Percentiles rank a stretch among this genome's conserved stretches.
Conservation (phyloP, 2,329 filamentous ascomycete species). For the Ceratocystis huliohia region DNA sequence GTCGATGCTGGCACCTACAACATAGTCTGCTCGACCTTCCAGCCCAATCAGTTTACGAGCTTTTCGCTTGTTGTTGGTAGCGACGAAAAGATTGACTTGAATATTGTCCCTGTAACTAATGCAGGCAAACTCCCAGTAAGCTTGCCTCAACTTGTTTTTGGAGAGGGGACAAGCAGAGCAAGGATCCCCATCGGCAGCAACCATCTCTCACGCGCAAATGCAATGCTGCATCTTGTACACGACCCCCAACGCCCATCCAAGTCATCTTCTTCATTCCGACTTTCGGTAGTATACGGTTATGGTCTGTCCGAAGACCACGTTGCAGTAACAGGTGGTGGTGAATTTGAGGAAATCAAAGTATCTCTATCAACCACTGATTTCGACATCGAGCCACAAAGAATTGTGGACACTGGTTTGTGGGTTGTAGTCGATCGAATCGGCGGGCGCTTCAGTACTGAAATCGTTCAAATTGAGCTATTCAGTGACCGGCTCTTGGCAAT, state of each 20-base stretch:
- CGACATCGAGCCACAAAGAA: constrained; percentile 55
- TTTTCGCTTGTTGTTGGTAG: constrained; percentile 68
- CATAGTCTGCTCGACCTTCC: constrained; percentile 81
- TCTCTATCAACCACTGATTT: constrained; percentile 60
- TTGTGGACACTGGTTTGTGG: constrained; percentile 52
- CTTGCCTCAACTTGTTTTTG: constrained; percentile 44
- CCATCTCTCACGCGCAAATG: constrained; percentile 12
- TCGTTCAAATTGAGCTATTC: constrained; percentile 42
- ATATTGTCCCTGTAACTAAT: constrained; percentile 54
- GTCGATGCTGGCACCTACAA: constrained; percentile 69
- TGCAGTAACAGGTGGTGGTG: constrained; percentile 55
- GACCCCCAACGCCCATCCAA: constrained; percentile 9
- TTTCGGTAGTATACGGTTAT: constrained; percentile 60
- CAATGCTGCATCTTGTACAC: constrained; percentile 8
- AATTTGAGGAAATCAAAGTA: constrained; percentile 55
- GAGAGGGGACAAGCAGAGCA: constrained; percentile 30
- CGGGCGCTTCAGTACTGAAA: constrained; percentile 31
- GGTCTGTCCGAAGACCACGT: constrained; percentile 55
- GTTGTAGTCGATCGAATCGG: constrained; percentile 71
- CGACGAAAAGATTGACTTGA: constrained; percentile 37
- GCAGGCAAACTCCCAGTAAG: constrained; percentile 58
- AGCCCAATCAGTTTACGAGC: constrained; percentile 59
- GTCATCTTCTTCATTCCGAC: constrained; percentile 47
- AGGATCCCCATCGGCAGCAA: constrained; percentile 26
- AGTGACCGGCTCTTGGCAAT: constrained; percentile 37